Base-by-base conservation (phyloP, 257 asterid genomes). In the Gynochthodes officinalis region DNA sequence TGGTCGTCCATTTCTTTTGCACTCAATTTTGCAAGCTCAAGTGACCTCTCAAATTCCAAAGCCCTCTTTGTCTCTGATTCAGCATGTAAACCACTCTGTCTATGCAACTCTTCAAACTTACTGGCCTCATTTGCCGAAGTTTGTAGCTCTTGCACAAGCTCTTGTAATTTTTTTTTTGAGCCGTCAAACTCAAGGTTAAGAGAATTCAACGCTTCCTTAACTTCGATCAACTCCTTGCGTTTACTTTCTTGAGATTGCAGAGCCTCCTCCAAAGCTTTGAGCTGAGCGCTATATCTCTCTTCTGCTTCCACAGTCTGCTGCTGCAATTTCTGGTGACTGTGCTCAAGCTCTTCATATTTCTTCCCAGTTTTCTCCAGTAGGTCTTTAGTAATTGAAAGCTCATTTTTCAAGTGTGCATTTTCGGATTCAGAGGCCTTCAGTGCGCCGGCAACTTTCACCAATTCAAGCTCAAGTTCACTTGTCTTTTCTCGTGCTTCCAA, bases 91-190 rank as follows among this genome's bases (percentile, higher is more conserved):
- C 89, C 89, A 64, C 93, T 94, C 74, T 87, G 79, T 74, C 79
- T 88, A 72, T 91, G 96, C 85, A 91, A 73, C 76, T 89, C 96
- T 85, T 93, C 96, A 32, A 72, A 88, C 73, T 88, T 93, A 19
- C 59, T 80, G 8, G 91, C 88, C 77, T 88, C 96, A 42, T 49
- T 78, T 9, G 80, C 78, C 39, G 96, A 86, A 53, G 49, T 79
- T 66, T 82, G 76, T 71, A 94, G 72, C 81, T 86, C 75, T 0
- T 66, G 82, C 77, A 89, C 88, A 37, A 91, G 93, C 78, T 81
- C 95, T 64, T 82, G 86, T 54, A 84, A 78, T 82, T 83, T 91
- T 85, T 80, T 88, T 76, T 82, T 84, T 5, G 98, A 91, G 77
- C 76, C 73, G 83, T 88, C 89, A 0, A 89, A 71, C 87, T 91